phyloP scores from a whole-genome alignment of 345 rosid species.

The Lagerstroemia speciosa region DNA sequence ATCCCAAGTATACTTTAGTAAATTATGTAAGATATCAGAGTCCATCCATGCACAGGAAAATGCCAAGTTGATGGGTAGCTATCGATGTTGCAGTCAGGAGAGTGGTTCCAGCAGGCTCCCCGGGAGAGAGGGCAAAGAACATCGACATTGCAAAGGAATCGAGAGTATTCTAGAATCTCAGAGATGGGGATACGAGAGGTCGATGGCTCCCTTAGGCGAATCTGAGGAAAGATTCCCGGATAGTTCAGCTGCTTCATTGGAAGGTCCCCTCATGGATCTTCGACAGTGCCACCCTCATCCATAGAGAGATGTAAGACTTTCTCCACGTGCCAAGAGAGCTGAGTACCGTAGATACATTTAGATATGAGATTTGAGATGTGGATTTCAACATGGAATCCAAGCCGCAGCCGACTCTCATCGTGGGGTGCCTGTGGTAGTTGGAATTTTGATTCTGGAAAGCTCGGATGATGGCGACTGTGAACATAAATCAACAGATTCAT shows the following conservation, averaged over 20 bases:
- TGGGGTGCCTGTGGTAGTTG: neutral
- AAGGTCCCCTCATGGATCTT: constrained; percentile 18
- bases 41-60: no score
- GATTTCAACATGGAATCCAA: neutral
- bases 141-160: constrained; percentile 16
- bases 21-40: no score
- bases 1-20: no score
- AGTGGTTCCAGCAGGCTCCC: constrained; percentile 16
- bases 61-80: constrained; percentile 24
- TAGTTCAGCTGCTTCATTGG: constrained; percentile 17
- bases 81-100: constrained; percentile 29
- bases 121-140: constrained; percentile 10
- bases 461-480: neutral
- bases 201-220: constrained; percentile 5
- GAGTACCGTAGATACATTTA: no score
- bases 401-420: no score
- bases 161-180: constrained; percentile 14
- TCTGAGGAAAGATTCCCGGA: constrained; percentile 24
- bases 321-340: no score
- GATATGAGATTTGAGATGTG: no score
- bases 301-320: neutral
- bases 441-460: neutral
- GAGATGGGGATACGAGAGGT: constrained; percentile 9
- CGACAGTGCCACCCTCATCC: no score
- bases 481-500: neutral